Conservation (phyloP, 805 yeast genomes). For the Yamadazyma akitaensis region DNA sequence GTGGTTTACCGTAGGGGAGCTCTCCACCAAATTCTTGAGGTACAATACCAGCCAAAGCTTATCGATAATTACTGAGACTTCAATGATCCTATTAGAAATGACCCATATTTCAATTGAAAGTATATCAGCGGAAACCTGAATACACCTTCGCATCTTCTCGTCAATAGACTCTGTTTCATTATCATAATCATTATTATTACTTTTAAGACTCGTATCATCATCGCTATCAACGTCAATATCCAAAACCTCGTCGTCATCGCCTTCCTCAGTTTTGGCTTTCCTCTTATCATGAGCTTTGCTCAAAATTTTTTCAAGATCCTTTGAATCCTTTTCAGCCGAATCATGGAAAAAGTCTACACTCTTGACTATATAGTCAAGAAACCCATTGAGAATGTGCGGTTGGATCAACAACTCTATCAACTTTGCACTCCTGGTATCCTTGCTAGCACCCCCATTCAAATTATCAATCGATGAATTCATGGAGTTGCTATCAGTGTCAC, state of each 20-base stretch:
- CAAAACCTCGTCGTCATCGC: neutral
- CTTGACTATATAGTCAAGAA: constrained; percentile 63
- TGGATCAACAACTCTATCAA: constrained; percentile 77
- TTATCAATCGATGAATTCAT: constrained; percentile 28
- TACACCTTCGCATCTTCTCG: constrained; percentile 33
- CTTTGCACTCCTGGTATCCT: constrained; percentile 44
- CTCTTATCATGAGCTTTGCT: constrained; percentile 8
- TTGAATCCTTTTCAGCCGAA: constrained; percentile 20
- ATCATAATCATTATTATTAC: constrained; percentile 14
- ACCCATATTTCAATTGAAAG: constrained; percentile 42
- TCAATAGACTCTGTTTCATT: constrained; percentile 26
- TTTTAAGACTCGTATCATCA: constrained; percentile 8
- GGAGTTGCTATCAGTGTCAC: constrained; percentile 29
- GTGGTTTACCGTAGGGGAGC: constrained; percentile 38
- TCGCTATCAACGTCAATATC: neutral
- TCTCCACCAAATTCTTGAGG: constrained; percentile 30
- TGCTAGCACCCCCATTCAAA: constrained; percentile 22
- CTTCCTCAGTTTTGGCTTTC: constrained; percentile 1
- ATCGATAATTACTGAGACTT: constrained; percentile 37
- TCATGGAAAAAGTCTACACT: constrained; percentile 45
- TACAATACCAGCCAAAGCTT: constrained; percentile 40
- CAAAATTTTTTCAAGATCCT: constrained; percentile 18
- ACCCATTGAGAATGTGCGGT: constrained; percentile 65
- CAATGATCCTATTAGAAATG: constrained; percentile 40
- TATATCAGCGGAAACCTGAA: constrained; percentile 39